phyloP scores from a whole-genome alignment of 2,329 filamentous ascomycete species.

The Epichloe gansuensis region DNA sequence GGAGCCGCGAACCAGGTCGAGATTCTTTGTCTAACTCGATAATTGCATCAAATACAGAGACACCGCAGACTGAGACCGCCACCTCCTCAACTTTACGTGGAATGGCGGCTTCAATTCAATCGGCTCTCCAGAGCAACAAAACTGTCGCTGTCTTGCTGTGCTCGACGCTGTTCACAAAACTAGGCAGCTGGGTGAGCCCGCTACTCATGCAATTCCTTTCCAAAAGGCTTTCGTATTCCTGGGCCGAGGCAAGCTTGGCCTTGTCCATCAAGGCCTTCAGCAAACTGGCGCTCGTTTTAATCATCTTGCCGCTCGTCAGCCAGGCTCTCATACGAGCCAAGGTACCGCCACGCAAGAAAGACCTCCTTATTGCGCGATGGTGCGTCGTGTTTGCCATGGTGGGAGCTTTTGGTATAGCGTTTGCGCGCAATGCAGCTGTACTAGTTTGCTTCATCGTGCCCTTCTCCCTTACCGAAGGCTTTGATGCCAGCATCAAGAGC shows the following conservation, averaged over 20 bases:
- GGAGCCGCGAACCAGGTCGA: too few species aligned
- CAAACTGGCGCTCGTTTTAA: background rate
- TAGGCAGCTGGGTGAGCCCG: background rate
- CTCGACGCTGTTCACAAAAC: background rate
- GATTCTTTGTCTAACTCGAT: too few species aligned
- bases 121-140: background rate
- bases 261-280: background rate
- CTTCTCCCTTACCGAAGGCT: background rate
- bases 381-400: background rate
- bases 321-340: background rate
- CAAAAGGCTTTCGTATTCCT: background rate
- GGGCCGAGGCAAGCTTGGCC: background rate
- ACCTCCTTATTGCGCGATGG: background rate
- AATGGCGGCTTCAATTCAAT: background rate
- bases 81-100: background rate
- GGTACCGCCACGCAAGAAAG: background rate
- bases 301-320: background rate
- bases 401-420: background rate
- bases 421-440: background rate
- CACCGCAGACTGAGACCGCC: too few species aligned
- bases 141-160: background rate
- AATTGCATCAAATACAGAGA: too few species aligned
- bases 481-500: background rate
- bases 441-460: background rate
- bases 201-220: background rate